These are phyloP conservation scores for Decorospora gaudefroyi DNA, from an alignment of 2,329 filamentous ascomycete genomes.

Conservation along the genomic window DNA sequence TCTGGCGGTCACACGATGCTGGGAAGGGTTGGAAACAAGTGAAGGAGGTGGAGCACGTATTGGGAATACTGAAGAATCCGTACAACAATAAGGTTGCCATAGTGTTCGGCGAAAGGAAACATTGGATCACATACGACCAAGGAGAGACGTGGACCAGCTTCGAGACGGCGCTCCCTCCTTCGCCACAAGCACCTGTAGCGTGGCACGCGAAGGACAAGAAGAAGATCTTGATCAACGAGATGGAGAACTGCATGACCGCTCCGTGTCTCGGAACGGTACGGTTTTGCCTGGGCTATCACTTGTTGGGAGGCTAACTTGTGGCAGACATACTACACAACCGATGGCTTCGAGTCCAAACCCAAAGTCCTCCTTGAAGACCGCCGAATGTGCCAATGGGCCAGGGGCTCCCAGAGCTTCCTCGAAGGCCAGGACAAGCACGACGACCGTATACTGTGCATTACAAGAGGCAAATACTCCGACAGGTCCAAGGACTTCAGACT, in stretches of 20 bases:
- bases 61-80: constrained; percentile 73
- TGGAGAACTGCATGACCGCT: constrained; percentile 47
- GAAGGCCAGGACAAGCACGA: constrained; percentile 67
- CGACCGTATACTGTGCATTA: constrained; percentile 78
- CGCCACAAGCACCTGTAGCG: constrained; percentile 65
- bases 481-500: constrained; percentile 76
- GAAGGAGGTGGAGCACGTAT: constrained; percentile 62
- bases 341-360: constrained; percentile 75
- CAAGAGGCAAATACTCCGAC: constrained; percentile 71
- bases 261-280: constrained; percentile 58
- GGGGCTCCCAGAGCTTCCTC: constrained; percentile 72
- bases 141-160: constrained; percentile 83
- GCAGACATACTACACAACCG: constrained; percentile 71
- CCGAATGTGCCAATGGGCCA: constrained; percentile 85
- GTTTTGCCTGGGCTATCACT: not conserved
- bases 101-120: constrained; percentile 70
- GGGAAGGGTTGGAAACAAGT: constrained; percentile 75
- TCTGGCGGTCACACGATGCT: constrained; percentile 80
- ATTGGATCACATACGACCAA: constrained; percentile 82
- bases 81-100: constrained; percentile 80
- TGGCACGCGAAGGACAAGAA: constrained; percentile 86
- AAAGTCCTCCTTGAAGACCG: constrained; percentile 70
- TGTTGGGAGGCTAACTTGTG: constrained; percentile 14
- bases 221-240: constrained; percentile 77
- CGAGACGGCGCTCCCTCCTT: constrained; percentile 57